Conservation (phyloP, 2,329 filamentous ascomycete genomes). For the Cladosporium sp. region DNA sequence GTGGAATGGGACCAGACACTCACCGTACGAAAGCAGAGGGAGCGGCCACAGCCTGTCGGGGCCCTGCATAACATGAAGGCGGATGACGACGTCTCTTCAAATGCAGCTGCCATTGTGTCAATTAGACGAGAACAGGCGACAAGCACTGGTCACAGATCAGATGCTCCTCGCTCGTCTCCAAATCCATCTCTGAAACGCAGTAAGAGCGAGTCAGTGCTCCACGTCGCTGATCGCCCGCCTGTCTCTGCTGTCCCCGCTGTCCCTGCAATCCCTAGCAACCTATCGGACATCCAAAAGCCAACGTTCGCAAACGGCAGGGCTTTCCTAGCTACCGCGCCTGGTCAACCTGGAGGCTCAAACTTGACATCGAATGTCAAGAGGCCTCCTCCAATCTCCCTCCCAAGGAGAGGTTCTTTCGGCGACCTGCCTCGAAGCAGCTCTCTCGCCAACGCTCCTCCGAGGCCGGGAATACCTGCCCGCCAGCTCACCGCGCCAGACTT, state of each 20-base stretch:
- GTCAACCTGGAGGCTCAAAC: neutral
- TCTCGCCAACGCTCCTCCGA: neutral
- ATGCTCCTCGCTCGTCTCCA: neutral
- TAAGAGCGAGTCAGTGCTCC: neutral
- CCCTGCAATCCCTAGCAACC: neutral
- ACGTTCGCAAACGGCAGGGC: neutral
- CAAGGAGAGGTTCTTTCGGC: neutral
- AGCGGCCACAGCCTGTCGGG: too few relatives aligned
- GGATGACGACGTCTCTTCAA: too few relatives aligned
- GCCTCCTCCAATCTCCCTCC: constrained; percentile 1
- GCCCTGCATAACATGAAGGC: too few relatives aligned
- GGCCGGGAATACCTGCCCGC: neutral
- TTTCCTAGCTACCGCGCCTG: neutral
- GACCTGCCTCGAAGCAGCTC: neutral
- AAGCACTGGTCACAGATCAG: too few relatives aligned
- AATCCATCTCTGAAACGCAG: neutral
- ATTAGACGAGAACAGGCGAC: too few relatives aligned
- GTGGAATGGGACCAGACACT: neutral
- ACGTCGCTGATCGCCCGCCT: neutral
- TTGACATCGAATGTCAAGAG: neutral
- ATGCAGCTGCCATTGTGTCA: too few relatives aligned
- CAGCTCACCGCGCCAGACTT: neutral
- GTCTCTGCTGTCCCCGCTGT: neutral
- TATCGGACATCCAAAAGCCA: neutral
- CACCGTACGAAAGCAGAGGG: too few relatives aligned